Conservation (phyloP, 192 early-diverging fungal genomes). For the Mortierella hygrophila region DNA sequence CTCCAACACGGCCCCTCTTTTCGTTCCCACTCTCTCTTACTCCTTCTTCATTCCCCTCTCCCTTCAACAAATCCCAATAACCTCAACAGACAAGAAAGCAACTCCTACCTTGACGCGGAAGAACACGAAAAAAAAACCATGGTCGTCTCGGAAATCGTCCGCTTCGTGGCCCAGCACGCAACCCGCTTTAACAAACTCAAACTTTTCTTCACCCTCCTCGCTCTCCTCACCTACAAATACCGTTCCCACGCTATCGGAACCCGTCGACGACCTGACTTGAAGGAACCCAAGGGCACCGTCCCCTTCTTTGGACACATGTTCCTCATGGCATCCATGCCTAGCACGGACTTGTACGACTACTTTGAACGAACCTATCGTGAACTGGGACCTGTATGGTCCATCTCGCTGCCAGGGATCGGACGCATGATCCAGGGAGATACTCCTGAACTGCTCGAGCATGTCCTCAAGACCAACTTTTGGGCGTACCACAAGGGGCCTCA, state of each 20-base stretch:
- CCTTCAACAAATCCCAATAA: too few species aligned
- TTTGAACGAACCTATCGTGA: not conserved
- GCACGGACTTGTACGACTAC: not conserved
- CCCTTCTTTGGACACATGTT: slow-evolving; percentile 6
- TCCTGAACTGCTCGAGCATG: not conserved
- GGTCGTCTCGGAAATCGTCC: not conserved
- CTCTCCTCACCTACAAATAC: not conserved
- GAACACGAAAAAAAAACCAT: not conserved
- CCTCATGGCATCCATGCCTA: slow-evolving; percentile 3
- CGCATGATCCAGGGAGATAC: not conserved
- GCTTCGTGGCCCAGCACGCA: not conserved
- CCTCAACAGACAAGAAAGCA: too few species aligned
- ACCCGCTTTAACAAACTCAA: not conserved
- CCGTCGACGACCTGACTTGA: not conserved
- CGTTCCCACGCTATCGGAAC: not conserved
- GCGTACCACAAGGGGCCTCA: not conserved
- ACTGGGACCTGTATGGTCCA: not conserved
- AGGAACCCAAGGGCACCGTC: not conserved
- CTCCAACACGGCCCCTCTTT: too few species aligned
- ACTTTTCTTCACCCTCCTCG: not conserved
- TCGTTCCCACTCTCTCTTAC: too few species aligned
- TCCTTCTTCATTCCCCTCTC: too few species aligned
- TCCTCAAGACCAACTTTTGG: slow-evolving; percentile 1
- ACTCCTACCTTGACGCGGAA: too few species aligned
- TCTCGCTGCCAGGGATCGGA: not conserved